These are phyloP conservation scores for Albifimbria verrucaria DNA, from an alignment of 2,329 filamentous ascomycete species.

Conservation along the genomic window DNA sequence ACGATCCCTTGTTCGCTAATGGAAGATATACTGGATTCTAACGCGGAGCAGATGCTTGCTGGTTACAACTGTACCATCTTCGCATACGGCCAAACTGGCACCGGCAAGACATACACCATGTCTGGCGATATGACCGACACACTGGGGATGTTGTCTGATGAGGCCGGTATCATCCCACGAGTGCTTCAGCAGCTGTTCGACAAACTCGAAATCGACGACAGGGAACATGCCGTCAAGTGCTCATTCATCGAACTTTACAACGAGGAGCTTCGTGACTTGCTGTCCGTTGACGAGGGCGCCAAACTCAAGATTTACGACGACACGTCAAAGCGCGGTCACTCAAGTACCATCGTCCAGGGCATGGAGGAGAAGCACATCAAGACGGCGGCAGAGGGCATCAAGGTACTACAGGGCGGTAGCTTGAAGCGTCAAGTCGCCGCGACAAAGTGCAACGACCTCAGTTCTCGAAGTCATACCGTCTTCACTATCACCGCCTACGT, in stretches of 20 bases:
- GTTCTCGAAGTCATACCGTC: constrained; percentile 93
- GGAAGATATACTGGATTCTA: too few relatives aligned
- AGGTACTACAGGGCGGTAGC: constrained; percentile 83
- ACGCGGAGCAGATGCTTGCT: constrained; percentile 67
- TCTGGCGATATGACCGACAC: constrained; percentile 93
- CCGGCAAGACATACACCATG: constrained; percentile 99
- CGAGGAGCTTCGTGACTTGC: constrained; percentile 88
- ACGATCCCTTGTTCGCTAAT: too few relatives aligned
- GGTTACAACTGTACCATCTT: constrained; percentile 99
- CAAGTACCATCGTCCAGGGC: constrained; percentile 85
- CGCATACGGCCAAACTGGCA: constrained; percentile 96
- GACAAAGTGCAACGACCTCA: constrained; percentile 99
- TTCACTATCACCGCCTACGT: constrained; percentile 94
- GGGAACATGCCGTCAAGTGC: constrained; percentile 89
- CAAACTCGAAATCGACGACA: constrained; percentile 74
- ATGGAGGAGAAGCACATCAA: constrained; percentile 97
- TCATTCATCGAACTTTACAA: constrained; percentile 99
- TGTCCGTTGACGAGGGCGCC: constrained; percentile 73
- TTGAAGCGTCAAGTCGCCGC: constrained; percentile 96
- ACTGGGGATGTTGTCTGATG: constrained; percentile 80
- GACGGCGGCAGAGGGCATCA: constrained; percentile 79
- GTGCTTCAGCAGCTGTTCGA: constrained; percentile 83
- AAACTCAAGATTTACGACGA: constrained; percentile 98
- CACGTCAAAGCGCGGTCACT: constrained; percentile 77
- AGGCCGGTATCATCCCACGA: constrained; percentile 91